A percentile compares a stretch with the other conserved stretches of the same genome.
phyloP scores from a whole-genome alignment of 2,329 filamentous ascomycete genomes.

The Cladosporium sp. region DNA sequence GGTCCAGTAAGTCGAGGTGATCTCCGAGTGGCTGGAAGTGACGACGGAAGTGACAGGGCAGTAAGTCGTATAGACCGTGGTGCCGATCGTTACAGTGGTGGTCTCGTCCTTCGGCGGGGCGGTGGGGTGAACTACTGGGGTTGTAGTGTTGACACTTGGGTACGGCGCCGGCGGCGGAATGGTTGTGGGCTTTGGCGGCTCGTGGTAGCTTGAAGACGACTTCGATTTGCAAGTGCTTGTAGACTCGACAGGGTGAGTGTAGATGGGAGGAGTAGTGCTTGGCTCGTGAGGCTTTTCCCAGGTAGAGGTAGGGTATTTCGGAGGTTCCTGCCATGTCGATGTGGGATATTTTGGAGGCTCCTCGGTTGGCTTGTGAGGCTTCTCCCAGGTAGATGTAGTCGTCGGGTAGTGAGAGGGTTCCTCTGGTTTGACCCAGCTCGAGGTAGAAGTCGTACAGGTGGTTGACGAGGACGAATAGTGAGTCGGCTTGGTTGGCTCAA shows the following conservation, averaged over 20 bases:
- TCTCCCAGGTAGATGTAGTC: not conserved
- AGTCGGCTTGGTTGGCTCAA: not conserved
- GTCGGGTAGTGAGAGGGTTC: not conserved
- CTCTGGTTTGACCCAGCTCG: not conserved
- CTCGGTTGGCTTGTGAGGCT: too few relatives aligned
- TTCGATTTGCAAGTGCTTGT: slow-evolving; percentile 5
- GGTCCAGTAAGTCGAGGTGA: slow-evolving; percentile 20
- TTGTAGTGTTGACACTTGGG: slow-evolving; percentile 4
- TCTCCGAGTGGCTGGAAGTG: slow-evolving; percentile 5
- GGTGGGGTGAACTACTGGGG: not conserved
- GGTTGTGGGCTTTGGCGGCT: not conserved
- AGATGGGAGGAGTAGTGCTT: slow-evolving; percentile 1
- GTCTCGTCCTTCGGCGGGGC: not conserved
- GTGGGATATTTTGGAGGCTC: not conserved
- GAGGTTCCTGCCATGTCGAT: not conserved
- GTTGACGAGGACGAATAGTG: not conserved
- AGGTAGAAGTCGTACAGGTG: not conserved
- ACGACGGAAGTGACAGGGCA: slow-evolving; percentile 18
- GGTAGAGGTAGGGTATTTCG: not conserved
- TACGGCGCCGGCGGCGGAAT: slow-evolving; percentile 1
- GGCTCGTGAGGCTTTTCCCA: not conserved
- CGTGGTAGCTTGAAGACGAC: slow-evolving; percentile 1
- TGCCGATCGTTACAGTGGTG: slow-evolving; percentile 20
- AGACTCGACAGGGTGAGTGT: slow-evolving; percentile 8
- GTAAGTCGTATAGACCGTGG: slow-evolving; percentile 25